These are phyloP conservation scores for Solanum lignicaule DNA, from an alignment of 257 asterid genomes.

Conservation along the genomic window DNA sequence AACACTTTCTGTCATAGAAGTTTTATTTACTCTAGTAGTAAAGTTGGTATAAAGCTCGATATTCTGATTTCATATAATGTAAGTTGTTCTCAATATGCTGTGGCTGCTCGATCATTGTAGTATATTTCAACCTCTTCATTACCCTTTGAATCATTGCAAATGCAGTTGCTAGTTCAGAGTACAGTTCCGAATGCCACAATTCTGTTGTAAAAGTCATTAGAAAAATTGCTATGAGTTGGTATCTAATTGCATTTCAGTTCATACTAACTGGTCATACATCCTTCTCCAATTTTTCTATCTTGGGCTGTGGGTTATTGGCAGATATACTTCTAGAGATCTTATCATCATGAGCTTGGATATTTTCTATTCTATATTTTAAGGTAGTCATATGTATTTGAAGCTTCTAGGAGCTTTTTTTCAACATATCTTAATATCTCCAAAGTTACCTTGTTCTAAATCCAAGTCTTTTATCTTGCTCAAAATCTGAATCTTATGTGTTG, in stretches of 20 bases:
- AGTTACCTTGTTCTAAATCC: not conserved
- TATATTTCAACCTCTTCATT: not conserved
- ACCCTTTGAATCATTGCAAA: not conserved
- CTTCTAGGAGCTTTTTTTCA: not conserved
- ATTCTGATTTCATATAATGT: not conserved
- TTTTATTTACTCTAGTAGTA: not conserved
- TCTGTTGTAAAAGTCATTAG: not conserved
- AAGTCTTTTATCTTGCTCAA: not conserved
- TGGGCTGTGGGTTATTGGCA: not conserved
- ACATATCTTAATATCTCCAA: not conserved
- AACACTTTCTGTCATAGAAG: not conserved
- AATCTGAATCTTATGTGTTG: not conserved
- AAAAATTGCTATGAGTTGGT: not conserved
- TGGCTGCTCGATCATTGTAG: not conserved
- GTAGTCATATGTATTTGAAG: not conserved
- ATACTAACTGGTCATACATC: not conserved
- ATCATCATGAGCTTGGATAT: not conserved
- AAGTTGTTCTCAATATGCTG: not conserved
- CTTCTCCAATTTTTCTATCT: not conserved
- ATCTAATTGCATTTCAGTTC: not conserved
- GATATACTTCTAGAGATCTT: not conserved
- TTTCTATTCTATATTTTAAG: not conserved
- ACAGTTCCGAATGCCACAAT: not conserved
- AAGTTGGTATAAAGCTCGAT: not conserved
- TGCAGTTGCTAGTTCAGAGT: not conserved